phyloP scores from a whole-genome alignment of 192 early-diverging fungal species.

The Rhizophlyctis rosea region DNA sequence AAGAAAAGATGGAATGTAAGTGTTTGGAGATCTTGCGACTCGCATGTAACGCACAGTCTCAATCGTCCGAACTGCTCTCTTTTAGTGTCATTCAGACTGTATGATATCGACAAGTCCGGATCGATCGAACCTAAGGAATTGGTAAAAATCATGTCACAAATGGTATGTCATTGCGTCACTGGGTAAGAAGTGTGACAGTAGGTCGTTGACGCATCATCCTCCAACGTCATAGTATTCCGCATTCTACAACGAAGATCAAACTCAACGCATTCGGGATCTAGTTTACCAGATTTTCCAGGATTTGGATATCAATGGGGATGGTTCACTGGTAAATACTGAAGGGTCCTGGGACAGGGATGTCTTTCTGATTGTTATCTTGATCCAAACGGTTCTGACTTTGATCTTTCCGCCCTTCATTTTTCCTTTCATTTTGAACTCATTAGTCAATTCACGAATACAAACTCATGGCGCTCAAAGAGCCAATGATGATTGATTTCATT shows the following conservation, averaged over 20 bases:
- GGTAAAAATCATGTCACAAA: slow-evolving; percentile 66
- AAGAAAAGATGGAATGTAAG: slow-evolving; percentile 73
- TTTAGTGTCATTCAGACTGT: slow-evolving; percentile 73
- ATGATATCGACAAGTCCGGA: slow-evolving; percentile 76
- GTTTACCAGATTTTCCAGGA: slow-evolving; percentile 75
- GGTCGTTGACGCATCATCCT: too few species aligned
- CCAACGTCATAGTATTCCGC: slow-evolving; percentile 42
- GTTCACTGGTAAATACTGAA: slow-evolving; percentile 59
- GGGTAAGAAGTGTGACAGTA: too few species aligned
- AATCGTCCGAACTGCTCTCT: not conserved
- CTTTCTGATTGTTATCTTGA: slow-evolving; percentile 3
- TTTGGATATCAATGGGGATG: slow-evolving; percentile 76
- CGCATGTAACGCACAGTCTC: not conserved
- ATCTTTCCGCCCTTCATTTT: not conserved
- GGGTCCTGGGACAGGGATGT: too few species aligned
- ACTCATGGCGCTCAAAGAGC: slow-evolving; percentile 75
- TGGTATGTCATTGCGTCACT: slow-evolving; percentile 58
- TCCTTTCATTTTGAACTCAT: not conserved
- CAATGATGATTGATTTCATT: slow-evolving; percentile 71
- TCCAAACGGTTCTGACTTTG: not conserved
- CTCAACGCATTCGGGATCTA: slow-evolving; percentile 57
- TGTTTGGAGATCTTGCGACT: not conserved
- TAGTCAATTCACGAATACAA: slow-evolving; percentile 74
- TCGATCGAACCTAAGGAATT: slow-evolving; percentile 70
- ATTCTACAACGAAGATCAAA: slow-evolving; percentile 66